These are phyloP conservation scores for Teunomyces barrocoloradensis DNA, from an alignment of 805 yeast genomes.

Conservation along the genomic window DNA sequence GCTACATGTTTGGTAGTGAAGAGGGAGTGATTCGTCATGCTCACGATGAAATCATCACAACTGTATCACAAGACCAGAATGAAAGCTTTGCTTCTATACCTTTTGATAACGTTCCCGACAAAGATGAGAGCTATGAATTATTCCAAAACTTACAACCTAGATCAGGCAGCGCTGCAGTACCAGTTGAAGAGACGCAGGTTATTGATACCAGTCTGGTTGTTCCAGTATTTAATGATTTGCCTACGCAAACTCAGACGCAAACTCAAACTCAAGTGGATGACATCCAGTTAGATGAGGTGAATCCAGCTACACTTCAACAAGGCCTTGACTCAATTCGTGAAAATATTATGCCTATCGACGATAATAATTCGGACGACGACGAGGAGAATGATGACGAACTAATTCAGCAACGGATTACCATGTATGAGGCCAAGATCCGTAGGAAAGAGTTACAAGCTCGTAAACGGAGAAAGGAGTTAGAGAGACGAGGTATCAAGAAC, in stretches of 20 bases:
- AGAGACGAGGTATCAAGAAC: constrained; percentile 53
- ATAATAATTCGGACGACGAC: constrained; percentile 14
- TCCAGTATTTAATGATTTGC: background rate
- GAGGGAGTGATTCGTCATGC: constrained; percentile 10
- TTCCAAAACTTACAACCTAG: constrained; percentile 32
- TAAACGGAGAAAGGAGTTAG: constrained; percentile 49
- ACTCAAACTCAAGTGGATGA: background rate
- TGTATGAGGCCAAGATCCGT: constrained; percentile 38
- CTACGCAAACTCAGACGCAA: background rate
- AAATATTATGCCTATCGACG: constrained; percentile 6
- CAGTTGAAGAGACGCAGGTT: background rate
- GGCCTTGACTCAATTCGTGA: constrained; percentile 22
- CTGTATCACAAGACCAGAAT: constrained; percentile 7
- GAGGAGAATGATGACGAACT: constrained; percentile 22
- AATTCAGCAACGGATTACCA: constrained; percentile 29
- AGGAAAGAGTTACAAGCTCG: constrained; percentile 32
- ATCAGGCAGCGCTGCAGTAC: constrained; percentile 4
- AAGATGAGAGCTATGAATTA: constrained; percentile 12
- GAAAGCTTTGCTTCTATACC: constrained; percentile 1
- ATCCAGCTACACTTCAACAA: constrained; percentile 12
- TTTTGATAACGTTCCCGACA: background rate
- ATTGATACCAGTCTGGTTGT: background rate
- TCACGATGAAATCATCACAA: constrained; percentile 14
- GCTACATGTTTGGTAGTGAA: constrained; percentile 27
- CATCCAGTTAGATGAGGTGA: constrained; percentile 20